phyloP scores from a whole-genome alignment of 2,329 filamentous ascomycete species.

The Helotiales sp. region DNA sequence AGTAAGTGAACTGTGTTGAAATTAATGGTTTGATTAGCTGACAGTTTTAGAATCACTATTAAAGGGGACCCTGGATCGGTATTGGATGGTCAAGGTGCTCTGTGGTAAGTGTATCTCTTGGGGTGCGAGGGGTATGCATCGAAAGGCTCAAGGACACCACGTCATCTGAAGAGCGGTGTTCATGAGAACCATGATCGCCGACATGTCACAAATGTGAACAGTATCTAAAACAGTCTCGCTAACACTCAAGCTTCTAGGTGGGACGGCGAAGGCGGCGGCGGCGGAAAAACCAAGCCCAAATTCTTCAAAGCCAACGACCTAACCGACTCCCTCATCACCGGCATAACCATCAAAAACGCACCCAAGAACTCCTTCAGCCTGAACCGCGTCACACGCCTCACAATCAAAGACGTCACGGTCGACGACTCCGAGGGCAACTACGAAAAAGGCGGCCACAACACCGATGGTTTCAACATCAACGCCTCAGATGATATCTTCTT shows the following conservation, averaged over 20 bases:
- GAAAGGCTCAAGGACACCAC: background rate
- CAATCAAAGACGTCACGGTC: slow-evolving; percentile 56
- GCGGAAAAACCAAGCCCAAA: slow-evolving; percentile 67
- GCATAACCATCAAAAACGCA: slow-evolving; percentile 57
- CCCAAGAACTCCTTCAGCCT: slow-evolving; percentile 58
- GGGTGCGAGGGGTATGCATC: background rate
- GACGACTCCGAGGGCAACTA: slow-evolving; percentile 61
- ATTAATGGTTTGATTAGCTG: background rate
- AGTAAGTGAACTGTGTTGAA: background rate
- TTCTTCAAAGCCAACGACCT: slow-evolving; percentile 62
- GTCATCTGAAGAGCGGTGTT: background rate
- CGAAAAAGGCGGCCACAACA: slow-evolving; percentile 53
- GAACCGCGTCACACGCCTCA: slow-evolving; percentile 50
- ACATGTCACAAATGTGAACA: background rate
- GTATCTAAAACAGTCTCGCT: background rate
- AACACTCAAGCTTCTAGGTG: background rate
- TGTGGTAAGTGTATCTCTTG: background rate
- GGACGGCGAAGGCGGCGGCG: slow-evolving; percentile 53
- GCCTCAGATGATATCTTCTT: slow-evolving; percentile 54
- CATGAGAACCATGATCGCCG: background rate
- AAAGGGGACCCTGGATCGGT: slow-evolving; percentile 37
- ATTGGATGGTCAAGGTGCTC: slow-evolving; percentile 59
- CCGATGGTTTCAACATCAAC: slow-evolving; percentile 58
- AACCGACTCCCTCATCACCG: slow-evolving; percentile 53
- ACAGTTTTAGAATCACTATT: slow-evolving; percentile 23